phyloP scores from a whole-genome alignment of 2,329 filamentous ascomycete genomes.

The Drechslerella dactyloides region DNA sequence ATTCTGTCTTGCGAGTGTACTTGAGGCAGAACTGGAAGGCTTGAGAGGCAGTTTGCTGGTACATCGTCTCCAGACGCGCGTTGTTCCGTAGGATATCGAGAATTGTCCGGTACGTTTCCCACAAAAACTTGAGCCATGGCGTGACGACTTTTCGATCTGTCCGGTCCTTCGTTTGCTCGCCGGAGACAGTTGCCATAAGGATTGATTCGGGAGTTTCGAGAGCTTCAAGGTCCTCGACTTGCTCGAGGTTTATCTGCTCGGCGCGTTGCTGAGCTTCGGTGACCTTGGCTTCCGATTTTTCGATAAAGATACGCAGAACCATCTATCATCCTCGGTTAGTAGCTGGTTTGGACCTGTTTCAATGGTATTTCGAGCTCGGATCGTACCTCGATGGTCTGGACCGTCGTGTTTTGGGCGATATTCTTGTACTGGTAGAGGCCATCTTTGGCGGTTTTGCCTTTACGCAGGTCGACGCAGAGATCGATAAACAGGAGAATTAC shows the following conservation, averaged over 20 bases:
- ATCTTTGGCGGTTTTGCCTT: conserved; percentile 98
- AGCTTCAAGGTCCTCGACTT: conserved; percentile 92
- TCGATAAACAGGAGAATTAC: conserved; percentile 98
- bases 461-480: conserved; percentile 94
- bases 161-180: conserved; percentile 94
- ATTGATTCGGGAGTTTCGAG: conserved; percentile 98
- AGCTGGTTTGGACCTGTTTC: not conserved
- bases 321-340: conserved; percentile 63
- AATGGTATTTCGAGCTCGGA: not conserved
- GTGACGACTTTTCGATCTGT: conserved; percentile 98
- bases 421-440: conserved; percentile 99
- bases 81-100: conserved; percentile 99
- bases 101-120: conserved; percentile 98
- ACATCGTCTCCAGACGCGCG: conserved; percentile 93
- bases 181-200: conserved; percentile 94
- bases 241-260: conserved; percentile 86
- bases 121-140: conserved; percentile 98
- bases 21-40: conserved; percentile 99
- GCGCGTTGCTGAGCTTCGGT: conserved; percentile 94
- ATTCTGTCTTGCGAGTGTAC: conserved; percentile 98
- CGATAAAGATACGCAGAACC: conserved; percentile 97
- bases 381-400: conserved; percentile 89
- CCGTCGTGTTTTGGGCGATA: conserved; percentile 98
- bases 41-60: conserved; percentile 96
- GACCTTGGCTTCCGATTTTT: conserved; percentile 94